phyloP scores from a whole-genome alignment of 192 early-diverging fungal species.

The Chytriomyces hyalinus region DNA sequence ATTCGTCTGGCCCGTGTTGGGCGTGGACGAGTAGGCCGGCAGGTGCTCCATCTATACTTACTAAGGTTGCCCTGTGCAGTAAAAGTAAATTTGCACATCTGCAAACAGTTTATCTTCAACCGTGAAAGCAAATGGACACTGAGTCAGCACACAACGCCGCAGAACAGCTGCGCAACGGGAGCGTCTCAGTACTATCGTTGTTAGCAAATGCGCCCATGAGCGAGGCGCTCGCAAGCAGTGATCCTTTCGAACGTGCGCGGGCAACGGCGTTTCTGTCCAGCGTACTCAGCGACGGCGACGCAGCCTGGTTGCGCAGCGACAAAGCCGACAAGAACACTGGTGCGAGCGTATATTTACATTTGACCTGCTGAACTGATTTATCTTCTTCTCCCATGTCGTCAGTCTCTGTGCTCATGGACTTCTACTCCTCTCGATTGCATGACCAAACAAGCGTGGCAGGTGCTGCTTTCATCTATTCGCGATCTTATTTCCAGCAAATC shows the following conservation, averaged over 20 bases:
- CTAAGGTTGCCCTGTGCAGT: too few relatives aligned
- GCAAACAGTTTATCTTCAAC: too few relatives aligned
- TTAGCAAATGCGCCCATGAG: conserved; percentile 48
- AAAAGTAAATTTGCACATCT: too few relatives aligned
- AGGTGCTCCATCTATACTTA: too few relatives aligned
- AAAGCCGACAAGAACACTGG: background rate
- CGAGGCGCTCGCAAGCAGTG: conserved; percentile 75
- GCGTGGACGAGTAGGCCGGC: too few relatives aligned
- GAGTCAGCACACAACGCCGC: too few relatives aligned
- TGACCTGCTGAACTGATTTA: conserved; percentile 56
- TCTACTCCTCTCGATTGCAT: conserved; percentile 8
- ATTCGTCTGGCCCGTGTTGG: too few relatives aligned
- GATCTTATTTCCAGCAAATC: background rate
- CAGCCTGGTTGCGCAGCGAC: background rate
- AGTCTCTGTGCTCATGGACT: conserved; percentile 45
- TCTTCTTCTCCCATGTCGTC: conserved; percentile 56
- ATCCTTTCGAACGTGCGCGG: conserved; percentile 84
- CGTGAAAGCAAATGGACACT: too few relatives aligned
- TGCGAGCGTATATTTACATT: conserved; percentile 1
- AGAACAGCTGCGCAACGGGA: too few relatives aligned
- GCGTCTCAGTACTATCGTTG: too few relatives aligned
- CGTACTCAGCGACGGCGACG: conserved; percentile 17
- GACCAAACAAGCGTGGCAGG: conserved; percentile 3
- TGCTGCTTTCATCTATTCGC: background rate
- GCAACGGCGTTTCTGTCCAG: conserved; percentile 53